phyloP scores from a whole-genome alignment of 2,329 filamentous ascomycete species.

The Trichoderma polysporum region DNA sequence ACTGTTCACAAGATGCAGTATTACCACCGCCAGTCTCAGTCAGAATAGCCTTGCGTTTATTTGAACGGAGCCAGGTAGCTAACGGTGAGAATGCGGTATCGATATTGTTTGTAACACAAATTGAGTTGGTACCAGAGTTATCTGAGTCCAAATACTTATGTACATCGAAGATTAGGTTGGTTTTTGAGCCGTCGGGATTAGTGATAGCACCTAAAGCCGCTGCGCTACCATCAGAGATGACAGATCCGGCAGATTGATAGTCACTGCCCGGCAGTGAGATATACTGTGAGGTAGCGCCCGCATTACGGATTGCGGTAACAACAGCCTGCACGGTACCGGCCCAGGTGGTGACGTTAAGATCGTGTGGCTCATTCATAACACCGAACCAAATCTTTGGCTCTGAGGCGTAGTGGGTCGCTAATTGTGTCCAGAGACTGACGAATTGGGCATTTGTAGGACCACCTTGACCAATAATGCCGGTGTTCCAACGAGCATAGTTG shows the following conservation, averaged over 20 bases:
- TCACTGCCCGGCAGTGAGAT: slow-evolving; percentile 61
- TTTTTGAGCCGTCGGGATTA: slow-evolving; percentile 55
- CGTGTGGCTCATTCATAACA: slow-evolving; percentile 67
- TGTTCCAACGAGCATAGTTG: slow-evolving; percentile 59
- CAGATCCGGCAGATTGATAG: slow-evolving; percentile 48
- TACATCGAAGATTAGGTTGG: slow-evolving; percentile 54
- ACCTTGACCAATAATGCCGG: slow-evolving; percentile 60
- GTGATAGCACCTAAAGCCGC: slow-evolving; percentile 51
- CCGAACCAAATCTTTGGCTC: slow-evolving; percentile 58
- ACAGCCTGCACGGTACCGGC: slow-evolving; percentile 57
- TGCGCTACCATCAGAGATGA: slow-evolving; percentile 47
- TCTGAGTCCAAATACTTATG: slow-evolving; percentile 59
- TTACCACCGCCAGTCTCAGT: slow-evolving; percentile 13
- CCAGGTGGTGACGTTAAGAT: slow-evolving; percentile 55
- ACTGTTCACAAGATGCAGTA: background rate
- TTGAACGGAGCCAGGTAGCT: slow-evolving; percentile 36
- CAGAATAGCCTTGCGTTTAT: slow-evolving; percentile 14
- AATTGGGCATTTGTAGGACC: slow-evolving; percentile 60
- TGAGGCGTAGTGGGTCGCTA: slow-evolving; percentile 46
- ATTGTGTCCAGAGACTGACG: slow-evolving; percentile 53
- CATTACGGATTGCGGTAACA: slow-evolving; percentile 61
- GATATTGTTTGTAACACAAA: slow-evolving; percentile 52
- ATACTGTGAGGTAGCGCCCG: slow-evolving; percentile 53
- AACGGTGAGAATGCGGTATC: slow-evolving; percentile 43
- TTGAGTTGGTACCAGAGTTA: slow-evolving; percentile 49